phyloP scores from a whole-genome alignment of 2,329 filamentous ascomycete genomes.

The Fusarium subtropicale region DNA sequence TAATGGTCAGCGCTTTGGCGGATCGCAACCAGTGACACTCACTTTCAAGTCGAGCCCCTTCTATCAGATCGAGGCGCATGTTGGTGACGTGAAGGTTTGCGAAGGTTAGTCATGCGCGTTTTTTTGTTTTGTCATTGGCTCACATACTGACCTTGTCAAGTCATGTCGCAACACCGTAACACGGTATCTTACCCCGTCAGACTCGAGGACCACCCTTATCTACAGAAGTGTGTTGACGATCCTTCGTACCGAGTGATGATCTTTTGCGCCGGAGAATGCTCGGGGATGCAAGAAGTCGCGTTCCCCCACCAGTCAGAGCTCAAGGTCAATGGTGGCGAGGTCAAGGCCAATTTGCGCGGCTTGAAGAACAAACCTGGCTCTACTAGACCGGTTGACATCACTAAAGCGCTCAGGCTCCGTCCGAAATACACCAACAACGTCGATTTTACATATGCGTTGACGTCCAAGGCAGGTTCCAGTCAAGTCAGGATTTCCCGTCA shows the following conservation, averaged over 20 bases:
- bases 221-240: constrained; percentile 69
- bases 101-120: constrained; percentile 69
- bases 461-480: constrained; percentile 75
- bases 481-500: constrained; percentile 28
- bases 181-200: constrained; percentile 60
- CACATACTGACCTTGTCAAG: constrained; percentile 51
- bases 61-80: constrained; percentile 74
- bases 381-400: constrained; percentile 93
- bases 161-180: constrained; percentile 66
- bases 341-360: constrained; percentile 93
- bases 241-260: constrained; percentile 79
- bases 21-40: constrained; percentile 33
- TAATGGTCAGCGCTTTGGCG: constrained; percentile 43
- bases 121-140: neutral
- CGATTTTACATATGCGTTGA: constrained; percentile 91
- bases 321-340: constrained; percentile 86
- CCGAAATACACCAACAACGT: constrained; percentile 80
- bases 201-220: constrained; percentile 63
- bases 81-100: constrained; percentile 75
- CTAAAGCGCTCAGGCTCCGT: constrained; percentile 76
- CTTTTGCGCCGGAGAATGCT: constrained; percentile 78
- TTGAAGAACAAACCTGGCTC: constrained; percentile 97
- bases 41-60: constrained; percentile 82
- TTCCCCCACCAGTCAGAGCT: constrained; percentile 95
- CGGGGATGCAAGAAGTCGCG: constrained; percentile 77